Evolutionary conservation across 805 yeast species (phyloP).

Genomic region (Metschnikowia rubicola): DNA sequence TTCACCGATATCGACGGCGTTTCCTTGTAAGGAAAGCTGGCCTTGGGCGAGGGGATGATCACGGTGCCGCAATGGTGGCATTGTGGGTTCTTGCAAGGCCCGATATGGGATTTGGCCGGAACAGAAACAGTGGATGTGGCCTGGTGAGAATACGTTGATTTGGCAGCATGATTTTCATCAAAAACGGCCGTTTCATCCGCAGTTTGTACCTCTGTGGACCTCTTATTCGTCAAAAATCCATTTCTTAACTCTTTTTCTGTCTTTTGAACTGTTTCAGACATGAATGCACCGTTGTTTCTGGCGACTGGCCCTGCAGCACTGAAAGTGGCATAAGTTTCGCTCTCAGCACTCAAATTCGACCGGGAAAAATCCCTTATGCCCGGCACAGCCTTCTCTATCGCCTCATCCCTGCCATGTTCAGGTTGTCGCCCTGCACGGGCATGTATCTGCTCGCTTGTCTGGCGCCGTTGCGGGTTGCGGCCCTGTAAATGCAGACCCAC

Average conservation of each 20-base stretch:
- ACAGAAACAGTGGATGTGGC: constrained; percentile 22
- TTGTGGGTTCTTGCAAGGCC: constrained; percentile 39
- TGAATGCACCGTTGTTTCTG: too few relatives aligned
- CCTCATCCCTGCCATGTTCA: background rate
- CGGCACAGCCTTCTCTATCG: background rate
- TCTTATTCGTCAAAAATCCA: too few relatives aligned
- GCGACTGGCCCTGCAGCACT: background rate
- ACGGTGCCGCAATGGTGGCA: constrained; percentile 69
- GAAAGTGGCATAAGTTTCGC: background rate
- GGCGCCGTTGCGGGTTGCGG: constrained; percentile 23
- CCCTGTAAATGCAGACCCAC: constrained; percentile 47
- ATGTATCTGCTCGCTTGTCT: constrained; percentile 12
- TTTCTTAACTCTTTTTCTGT: too few relatives aligned
- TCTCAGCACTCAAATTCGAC: background rate
- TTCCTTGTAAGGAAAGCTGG: constrained; percentile 60
- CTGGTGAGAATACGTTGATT: background rate
- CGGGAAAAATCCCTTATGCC: background rate
- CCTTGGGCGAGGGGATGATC: constrained; percentile 73
- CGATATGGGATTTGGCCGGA: constrained; percentile 43
- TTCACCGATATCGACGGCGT: constrained; percentile 65
- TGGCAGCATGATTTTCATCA: background rate
- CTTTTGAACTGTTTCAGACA: too few relatives aligned
- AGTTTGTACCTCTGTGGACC: too few relatives aligned
- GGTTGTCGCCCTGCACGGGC: background rate
- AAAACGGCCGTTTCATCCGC: background rate